Base-by-base conservation (phyloP, 2,329 filamentous ascomycete species). In the Neofusicoccum laricinum region DNA sequence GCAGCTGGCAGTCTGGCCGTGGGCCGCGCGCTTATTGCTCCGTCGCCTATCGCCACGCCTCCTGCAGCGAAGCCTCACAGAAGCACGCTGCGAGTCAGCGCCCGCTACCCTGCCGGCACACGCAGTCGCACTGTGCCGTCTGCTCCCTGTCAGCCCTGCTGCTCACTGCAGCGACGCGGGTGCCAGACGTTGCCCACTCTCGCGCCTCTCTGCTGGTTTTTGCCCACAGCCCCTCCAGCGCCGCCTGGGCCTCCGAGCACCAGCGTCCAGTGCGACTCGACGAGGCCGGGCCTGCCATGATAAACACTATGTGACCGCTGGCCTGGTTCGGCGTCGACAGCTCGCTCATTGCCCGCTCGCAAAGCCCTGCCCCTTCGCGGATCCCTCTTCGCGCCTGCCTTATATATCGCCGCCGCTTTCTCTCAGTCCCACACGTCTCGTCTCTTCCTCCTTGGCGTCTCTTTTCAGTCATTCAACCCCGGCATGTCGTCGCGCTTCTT, bases 401-500 rank as follows among this genome's bases (percentile, higher is more conserved):
- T 48, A 53, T 53, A 25, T 38, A 15, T 46, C 59, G 48, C 48
- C 15, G 36, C 40, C 36, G 21, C 12, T 32, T 45, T 43, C 38
- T 41, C 46, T 10, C 25, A 30, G 48, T 40, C 30, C 40, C 4
- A 12, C 36, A 34, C 32, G 51, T 64, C 30, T 49, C 53, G 43
- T 61, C 40, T 45, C 21, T 61, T 46, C 36, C 17, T 11, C 36
- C 45, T 64, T n/a, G 36, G 45, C 36, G 6, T 62, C 58, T 40
- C 34, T 36, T 53, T 45, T 34, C 61, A 34, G 50, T 19, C 61
- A 30, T 48, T 48, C 40, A 36, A 15, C 48, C 49, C 49, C 14
- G 45, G 19, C 53, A 79, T 80, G 78, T 69, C 76, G 30, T 79
- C 78, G 19, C 73, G 81, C 45, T 71, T 78, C 65, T 58, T 59